These are phyloP conservation scores for Aspergillus sp. DNA, from an alignment of 2,329 filamentous ascomycete genomes.

Conservation along the genomic window DNA sequence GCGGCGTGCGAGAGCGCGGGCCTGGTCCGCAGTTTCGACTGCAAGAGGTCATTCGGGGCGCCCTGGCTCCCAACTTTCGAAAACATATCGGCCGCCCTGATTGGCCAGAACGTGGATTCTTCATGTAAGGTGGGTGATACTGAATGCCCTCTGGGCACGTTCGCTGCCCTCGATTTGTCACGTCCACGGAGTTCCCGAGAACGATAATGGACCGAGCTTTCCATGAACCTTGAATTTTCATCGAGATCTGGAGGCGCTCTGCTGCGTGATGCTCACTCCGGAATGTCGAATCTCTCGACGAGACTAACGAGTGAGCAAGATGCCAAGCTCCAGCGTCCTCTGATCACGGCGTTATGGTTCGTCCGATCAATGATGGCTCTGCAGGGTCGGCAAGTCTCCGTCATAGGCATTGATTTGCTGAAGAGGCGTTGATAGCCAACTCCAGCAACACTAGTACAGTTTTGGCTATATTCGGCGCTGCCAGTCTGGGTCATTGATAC, in stretches of 20 bases:
- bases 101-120: constrained; percentile 9
- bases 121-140: constrained; percentile 21
- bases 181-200: not conserved
- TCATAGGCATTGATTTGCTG: not conserved
- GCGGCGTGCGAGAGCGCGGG: not conserved
- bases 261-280: constrained; percentile 3
- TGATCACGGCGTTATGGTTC: constrained; percentile 16
- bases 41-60: constrained; percentile 20
- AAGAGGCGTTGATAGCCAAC: not conserved
- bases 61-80: constrained; percentile 13
- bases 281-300: not conserved
- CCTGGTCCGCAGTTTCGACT: constrained; percentile 13
- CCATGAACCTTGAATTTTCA: not conserved
- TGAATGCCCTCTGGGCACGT: constrained; percentile 1
- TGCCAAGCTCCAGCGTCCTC: constrained; percentile 4
- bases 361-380: constrained; percentile 9
- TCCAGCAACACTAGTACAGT: not conserved
- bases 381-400: constrained; percentile 13
- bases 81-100: not conserved
- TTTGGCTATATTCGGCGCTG: constrained; percentile 6
- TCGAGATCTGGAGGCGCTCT: not conserved
- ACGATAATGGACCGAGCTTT: constrained; percentile 2
- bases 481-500: not conserved
- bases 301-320: not conserved
- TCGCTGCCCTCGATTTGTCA: constrained; percentile 12